Percentiles rank a stretch among this genome's conserved stretches.
These are phyloP conservation scores for Penicillium manginii DNA, from an alignment of 495 filamentous ascomycete species.

Conservation along the genomic window DNA sequence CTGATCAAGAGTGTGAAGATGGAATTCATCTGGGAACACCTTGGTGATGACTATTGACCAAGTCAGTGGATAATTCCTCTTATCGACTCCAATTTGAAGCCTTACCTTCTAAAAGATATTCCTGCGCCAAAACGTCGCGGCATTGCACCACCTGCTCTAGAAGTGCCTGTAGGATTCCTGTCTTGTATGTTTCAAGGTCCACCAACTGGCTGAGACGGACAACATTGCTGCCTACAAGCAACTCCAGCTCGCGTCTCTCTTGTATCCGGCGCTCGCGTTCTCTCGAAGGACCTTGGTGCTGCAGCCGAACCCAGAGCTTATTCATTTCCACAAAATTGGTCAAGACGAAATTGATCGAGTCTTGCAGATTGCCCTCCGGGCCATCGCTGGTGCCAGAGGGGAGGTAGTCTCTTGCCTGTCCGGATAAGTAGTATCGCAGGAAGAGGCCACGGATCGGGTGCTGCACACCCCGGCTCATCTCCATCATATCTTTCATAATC, in stretches of 20 bases:
- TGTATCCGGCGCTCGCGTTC: constrained; percentile 92
- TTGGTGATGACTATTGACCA: constrained; percentile 81
- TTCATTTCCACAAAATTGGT: constrained; percentile 99
- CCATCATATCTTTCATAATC: constrained; percentile 99
- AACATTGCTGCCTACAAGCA: constrained; percentile 94
- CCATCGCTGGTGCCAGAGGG: constrained; percentile 83
- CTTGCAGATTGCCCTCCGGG: constrained; percentile 92
- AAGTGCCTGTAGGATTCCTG: constrained; percentile 83
- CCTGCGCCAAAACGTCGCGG: constrained; percentile 93
- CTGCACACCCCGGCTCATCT: constrained; percentile 98
- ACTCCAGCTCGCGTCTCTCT: constrained; percentile 91
- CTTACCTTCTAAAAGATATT: constrained; percentile 89
- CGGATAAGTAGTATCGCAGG: constrained; percentile 91
- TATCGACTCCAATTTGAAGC: not conserved
- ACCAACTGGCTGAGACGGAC: constrained; percentile 95
- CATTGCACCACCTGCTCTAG: constrained; percentile 98
- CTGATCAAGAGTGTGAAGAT: constrained; percentile 93
- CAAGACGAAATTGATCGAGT: constrained; percentile 94
- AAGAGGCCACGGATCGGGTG: constrained; percentile 95
- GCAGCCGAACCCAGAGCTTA: constrained; percentile 96
- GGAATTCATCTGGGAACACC: constrained; percentile 98
- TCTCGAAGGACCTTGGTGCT: constrained; percentile 95
- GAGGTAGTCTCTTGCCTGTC: constrained; percentile 87
- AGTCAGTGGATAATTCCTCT: constrained; percentile 23
- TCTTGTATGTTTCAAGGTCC: constrained; percentile 90